A percentile compares a stretch with the other conserved stretches of the same genome.
These are phyloP conservation scores for Dendrobium chrysotoxum DNA, from an alignment of 106 monocot species.

Conservation along the genomic window DNA sequence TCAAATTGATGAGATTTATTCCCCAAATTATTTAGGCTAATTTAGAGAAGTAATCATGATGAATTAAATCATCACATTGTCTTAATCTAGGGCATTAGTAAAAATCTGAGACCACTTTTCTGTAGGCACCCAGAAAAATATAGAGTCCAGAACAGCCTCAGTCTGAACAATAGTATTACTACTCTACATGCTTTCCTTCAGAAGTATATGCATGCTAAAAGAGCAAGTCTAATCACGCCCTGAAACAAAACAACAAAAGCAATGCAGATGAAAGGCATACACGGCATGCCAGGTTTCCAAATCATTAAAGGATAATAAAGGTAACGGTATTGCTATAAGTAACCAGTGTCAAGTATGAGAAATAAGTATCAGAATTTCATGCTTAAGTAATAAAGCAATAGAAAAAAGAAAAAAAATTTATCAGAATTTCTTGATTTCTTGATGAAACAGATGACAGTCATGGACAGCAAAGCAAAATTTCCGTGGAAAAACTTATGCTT, in stretches of 20 bases:
- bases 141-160: not conserved
- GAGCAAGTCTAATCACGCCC: not conserved
- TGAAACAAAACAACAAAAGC: not conserved
- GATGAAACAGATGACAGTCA: not conserved
- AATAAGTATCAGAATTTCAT: not conserved
- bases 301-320: not conserved
- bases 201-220: not conserved
- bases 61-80: too few relatives aligned
- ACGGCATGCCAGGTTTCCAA: not conserved
- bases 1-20: too few relatives aligned
- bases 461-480: not conserved
- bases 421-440: not conserved
- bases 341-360: not conserved
- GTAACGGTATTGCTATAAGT: not conserved
- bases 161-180: not conserved
- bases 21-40: too few relatives aligned
- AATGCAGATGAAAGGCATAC: not conserved
- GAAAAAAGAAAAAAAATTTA: too few relatives aligned
- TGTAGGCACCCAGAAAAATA: not conserved
- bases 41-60: too few relatives aligned
- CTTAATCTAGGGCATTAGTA: too few relatives aligned
- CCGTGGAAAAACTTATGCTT: not conserved
- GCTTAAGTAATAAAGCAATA: too few relatives aligned
- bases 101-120: too few relatives aligned
- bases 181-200: not conserved